These are phyloP conservation scores for Suillus sp. DNA, from an alignment of 768 basidiomycete species.

Conservation along the genomic window DNA sequence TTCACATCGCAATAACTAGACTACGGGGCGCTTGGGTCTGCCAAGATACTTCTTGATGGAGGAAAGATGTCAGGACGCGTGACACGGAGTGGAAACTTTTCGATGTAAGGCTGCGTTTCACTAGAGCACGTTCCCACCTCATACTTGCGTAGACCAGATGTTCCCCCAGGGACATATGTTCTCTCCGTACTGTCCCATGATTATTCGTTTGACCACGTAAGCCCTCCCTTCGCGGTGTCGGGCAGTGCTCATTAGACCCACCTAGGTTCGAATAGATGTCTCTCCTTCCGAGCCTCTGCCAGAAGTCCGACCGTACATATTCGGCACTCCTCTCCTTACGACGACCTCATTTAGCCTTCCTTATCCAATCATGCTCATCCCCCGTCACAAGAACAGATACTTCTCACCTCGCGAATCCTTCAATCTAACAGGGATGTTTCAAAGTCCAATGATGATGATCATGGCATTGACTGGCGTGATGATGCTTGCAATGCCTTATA, in stretches of 20 bases:
- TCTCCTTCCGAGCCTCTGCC: conserved; percentile 42
- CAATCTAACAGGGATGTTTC: conserved; percentile 73
- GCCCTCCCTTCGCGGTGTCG: conserved; percentile 11
- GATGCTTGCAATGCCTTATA: conserved; percentile 73
- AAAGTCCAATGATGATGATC: conserved; percentile 84
- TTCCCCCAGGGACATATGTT: conserved; percentile 68
- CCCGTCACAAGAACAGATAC: conserved; percentile 60
- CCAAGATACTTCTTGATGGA: conserved; percentile 63
- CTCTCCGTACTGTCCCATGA: conserved; percentile 70
- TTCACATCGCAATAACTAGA: conserved; percentile 29
- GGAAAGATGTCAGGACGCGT: conserved; percentile 56
- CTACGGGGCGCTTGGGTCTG: conserved; percentile 48
- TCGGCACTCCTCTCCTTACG: conserved; percentile 70
- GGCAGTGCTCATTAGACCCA: conserved; percentile 13
- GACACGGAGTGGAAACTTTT: conserved; percentile 59
- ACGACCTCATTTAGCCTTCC: conserved; percentile 54
- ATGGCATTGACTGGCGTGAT: conserved; percentile 67
- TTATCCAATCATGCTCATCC: conserved; percentile 60
- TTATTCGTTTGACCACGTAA: conserved; percentile 70
- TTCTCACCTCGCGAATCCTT: conserved; percentile 74
- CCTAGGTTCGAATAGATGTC: conserved; percentile 71
- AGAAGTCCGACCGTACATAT: conserved; percentile 63
- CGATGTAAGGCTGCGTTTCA: conserved; percentile 51
- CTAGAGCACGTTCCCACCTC: conserved; percentile 9
- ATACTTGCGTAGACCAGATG: conserved; percentile 53